These are phyloP conservation scores for Hydnomerulius pinastri DNA, from an alignment of 768 basidiomycete genomes.

Conservation along the genomic window DNA sequence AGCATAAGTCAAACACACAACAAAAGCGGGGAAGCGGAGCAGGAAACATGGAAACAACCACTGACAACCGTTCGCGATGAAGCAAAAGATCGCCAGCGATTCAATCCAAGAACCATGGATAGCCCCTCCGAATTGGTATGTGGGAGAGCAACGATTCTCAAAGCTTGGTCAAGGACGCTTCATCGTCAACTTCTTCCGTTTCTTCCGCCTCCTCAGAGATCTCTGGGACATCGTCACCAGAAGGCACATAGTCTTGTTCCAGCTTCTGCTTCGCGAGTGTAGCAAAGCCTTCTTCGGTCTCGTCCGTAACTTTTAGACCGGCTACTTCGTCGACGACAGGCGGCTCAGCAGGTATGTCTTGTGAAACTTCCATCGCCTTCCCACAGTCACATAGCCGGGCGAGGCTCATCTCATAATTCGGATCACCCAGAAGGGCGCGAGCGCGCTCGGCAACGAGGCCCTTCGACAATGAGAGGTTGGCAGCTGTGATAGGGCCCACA, in stretches of 20 bases:
- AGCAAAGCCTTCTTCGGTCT: conserved; percentile 54
- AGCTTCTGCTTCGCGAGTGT: conserved; percentile 38
- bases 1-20: too few relatives aligned
- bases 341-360: conserved; percentile 15
- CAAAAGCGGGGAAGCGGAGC: conserved; percentile 1
- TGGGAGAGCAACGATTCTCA: conserved; percentile 7
- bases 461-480: conserved; percentile 62
- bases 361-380: conserved; percentile 15
- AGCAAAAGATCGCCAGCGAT: conserved; percentile 36
- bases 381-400: conserved; percentile 44
- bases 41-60: conserved; percentile 31
- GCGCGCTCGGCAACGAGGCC: conserved; percentile 69
- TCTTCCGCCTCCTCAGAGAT: conserved; percentile 14
- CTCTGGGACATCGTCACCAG: conserved; percentile 11
- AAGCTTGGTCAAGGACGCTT: conserved; percentile 4
- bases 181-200: conserved; percentile 19
- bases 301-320: conserved; percentile 37
- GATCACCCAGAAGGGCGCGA: conserved; percentile 50
- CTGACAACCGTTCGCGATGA: conserved; percentile 30
- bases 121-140: neutral
- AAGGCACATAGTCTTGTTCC: conserved; percentile 22
- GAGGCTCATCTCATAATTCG: conserved; percentile 46
- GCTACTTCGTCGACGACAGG: conserved; percentile 16
- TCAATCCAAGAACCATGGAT: conserved; percentile 29
- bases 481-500: conserved; percentile 60